Evolutionary conservation across 2,329 filamentous ascomycete species (phyloP).

Genomic region (Colletotrichum horii): DNA sequence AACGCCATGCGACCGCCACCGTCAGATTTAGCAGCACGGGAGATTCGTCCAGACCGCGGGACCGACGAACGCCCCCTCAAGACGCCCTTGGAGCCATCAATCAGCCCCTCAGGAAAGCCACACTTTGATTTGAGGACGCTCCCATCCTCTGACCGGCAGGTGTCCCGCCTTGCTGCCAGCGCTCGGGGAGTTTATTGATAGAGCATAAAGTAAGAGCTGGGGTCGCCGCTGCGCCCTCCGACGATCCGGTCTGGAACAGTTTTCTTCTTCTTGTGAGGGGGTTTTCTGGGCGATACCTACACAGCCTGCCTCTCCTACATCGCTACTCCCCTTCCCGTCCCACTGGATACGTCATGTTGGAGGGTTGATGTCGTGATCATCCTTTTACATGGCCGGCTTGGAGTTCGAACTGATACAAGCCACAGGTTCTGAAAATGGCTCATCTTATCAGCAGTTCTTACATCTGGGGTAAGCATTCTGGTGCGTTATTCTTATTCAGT

Average conservation of each 20-base stretch:
- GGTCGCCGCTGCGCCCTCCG: conserved; percentile 1
- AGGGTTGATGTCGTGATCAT: neutral
- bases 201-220: neutral
- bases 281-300: neutral
- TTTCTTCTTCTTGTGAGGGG: neutral
- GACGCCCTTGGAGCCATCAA: neutral
- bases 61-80: neutral
- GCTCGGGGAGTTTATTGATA: neutral
- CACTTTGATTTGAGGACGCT: neutral
- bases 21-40: neutral
- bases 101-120: neutral
- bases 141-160: neutral
- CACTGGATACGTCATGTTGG: neutral
- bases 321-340: neutral
- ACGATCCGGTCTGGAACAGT: neutral
- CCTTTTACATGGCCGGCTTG: neutral
- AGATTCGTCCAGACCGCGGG: neutral
- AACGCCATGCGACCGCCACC: conserved; percentile 5
- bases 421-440: neutral
- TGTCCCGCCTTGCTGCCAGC: neutral
- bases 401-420: neutral
- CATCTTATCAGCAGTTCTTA: neutral
- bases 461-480: neutral
- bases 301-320: neutral
- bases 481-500: neutral